Evolutionary conservation across 1,139 yeast genomes (phyloP), one percentile per base, ranked within the genome.

Genomic region (Hyphopichia burtonii): DNA sequence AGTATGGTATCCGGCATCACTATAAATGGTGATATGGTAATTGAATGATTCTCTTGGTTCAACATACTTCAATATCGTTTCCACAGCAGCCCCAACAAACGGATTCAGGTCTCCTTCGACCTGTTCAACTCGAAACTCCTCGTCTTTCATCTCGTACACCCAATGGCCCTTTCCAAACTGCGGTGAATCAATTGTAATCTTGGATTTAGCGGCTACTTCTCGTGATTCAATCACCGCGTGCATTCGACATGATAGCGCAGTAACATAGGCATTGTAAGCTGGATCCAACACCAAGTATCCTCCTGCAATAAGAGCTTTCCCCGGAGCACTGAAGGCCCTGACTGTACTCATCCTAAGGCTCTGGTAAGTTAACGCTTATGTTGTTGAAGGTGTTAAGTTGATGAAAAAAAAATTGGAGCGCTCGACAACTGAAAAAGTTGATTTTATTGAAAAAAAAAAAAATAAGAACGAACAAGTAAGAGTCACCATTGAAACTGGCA

Each of bases 261-360:
- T 82, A 6, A 89, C 96, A 59, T 85, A 87, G 0, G 96, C 82
- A 39, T 74, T 68, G 63, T 86, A 90, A 34, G 60, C 61, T 0
- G 93, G 91, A 44, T 87, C 94, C 20, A 93, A 69, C 0, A 93
- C 98, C 38, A 93, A 73, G 59, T 93, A 93, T 0, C 99, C 99
- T 10, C 99, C 99, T 0, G 95, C 97, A 15, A 93, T 56, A 31
- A 93, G 71, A 1, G 97, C 98, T 62, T 93, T 93, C 0, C 98
- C 97, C 0, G 99, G 98, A 0, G 98, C 95, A 56, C 96, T 86
- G 57, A 81, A 90, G 15, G 68, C 77, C 39, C 51, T 53, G 14
- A 31, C 11, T 11, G 34, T 33, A 28, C 17, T 28, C 9, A 12
- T 28, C 30, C 8, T 27, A 9, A n/a, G n/a, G n/a, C n/a, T n/a